Percentiles rank a stretch among this genome's conserved stretches.
Conservation (phyloP, 2,329 filamentous ascomycete genomes). For the Hypomyces rosellus region DNA sequence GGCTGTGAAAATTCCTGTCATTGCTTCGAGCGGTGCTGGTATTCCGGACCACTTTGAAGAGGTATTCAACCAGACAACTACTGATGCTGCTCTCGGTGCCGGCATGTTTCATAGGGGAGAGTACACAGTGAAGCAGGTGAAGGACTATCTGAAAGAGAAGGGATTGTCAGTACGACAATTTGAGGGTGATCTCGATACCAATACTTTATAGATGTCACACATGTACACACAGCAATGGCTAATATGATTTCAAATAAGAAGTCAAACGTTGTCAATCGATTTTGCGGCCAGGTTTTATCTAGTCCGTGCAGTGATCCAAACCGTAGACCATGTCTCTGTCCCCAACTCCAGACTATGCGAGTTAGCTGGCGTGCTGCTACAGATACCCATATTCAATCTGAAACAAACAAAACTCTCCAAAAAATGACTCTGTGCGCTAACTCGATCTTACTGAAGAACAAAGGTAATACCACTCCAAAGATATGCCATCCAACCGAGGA, state of each 20-base stretch:
- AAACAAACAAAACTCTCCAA: not conserved
- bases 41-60: constrained; percentile 82
- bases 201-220: not conserved
- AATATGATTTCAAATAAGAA: not conserved
- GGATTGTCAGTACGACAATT: constrained; percentile 75
- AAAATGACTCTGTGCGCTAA: not conserved
- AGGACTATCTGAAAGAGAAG: constrained; percentile 66
- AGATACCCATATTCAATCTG: not conserved
- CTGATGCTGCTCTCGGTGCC: constrained; percentile 88
- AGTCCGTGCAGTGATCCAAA: not conserved
- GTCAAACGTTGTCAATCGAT: not conserved
- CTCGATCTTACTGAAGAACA: not conserved
- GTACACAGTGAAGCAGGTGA: constrained; percentile 91
- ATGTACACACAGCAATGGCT: not conserved
- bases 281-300: not conserved
- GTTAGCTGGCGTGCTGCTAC: too few species aligned
- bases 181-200: constrained; percentile 47
- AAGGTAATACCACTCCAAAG: not conserved
- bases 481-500: not conserved
- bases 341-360: not conserved
- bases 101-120: constrained; percentile 97
- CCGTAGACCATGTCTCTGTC: not conserved
- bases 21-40: constrained; percentile 89
- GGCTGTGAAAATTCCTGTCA: constrained; percentile 86
- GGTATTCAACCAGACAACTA: constrained; percentile 78